A percentile compares a stretch with the other conserved stretches of the same genome.
Conservation (phyloP, 495 filamentous ascomycete genomes). For the Cercophora scortea region DNA sequence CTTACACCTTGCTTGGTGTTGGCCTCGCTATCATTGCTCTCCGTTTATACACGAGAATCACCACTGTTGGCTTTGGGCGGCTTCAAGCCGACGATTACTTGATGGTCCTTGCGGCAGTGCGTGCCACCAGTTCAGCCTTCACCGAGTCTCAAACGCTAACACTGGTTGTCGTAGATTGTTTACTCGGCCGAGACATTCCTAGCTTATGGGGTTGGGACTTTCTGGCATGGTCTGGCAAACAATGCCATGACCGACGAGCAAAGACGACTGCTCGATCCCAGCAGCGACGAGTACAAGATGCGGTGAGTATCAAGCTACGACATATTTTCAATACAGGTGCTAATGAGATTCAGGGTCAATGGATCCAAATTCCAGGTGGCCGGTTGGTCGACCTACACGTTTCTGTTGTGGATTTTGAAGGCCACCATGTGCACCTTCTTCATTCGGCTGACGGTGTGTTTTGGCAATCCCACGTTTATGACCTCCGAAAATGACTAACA, state of each 20-base stretch:
- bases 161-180: conserved; percentile 14
- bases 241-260: conserved; percentile 50
- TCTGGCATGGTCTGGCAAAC: conserved; percentile 50
- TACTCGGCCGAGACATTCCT: conserved; percentile 26
- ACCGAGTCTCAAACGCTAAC: too few relatives aligned
- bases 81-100: conserved; percentile 53
- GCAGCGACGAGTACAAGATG: conserved; percentile 39
- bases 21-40: conserved; percentile 42
- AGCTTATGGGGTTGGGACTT: conserved; percentile 26
- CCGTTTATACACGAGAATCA: conserved; percentile 42
- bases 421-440: conserved; percentile 53
- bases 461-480: too few relatives aligned
- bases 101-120: conserved; percentile 49
- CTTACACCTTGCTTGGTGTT: conserved; percentile 43
- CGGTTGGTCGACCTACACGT: conserved; percentile 51
- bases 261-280: conserved; percentile 34
- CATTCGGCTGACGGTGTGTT: conserved; percentile 40
- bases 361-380: conserved; percentile 54
- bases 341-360: conserved; percentile 29
- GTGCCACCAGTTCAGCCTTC: conserved; percentile 1
- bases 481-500: too few relatives aligned
- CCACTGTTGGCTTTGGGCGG: conserved; percentile 40
- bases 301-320: conserved; percentile 12
- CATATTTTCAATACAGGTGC: background rate
- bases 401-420: conserved; percentile 52